These are phyloP conservation scores for Adansonia gregorii DNA, from an alignment of 441 rosid species.

Conservation along the genomic window DNA sequence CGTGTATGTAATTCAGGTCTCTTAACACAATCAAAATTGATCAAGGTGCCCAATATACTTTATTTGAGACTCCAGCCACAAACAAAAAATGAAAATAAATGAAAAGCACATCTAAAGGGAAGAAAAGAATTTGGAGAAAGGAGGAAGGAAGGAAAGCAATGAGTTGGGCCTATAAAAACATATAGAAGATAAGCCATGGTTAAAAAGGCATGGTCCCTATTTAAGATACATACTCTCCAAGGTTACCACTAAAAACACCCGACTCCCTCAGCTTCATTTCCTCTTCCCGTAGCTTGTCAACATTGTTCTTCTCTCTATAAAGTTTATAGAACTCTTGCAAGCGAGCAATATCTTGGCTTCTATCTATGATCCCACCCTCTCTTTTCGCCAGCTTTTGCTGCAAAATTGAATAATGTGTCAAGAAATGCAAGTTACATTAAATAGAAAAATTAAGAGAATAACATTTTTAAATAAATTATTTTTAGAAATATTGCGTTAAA, in stretches of 20 bases:
- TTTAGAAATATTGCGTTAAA: background rate
- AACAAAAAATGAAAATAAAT: background rate
- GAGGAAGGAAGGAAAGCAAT: background rate
- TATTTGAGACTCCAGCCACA: background rate
- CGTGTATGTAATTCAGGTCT: slow-evolving; percentile 2
- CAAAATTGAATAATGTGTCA: slow-evolving; percentile 35
- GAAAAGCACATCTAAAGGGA: background rate
- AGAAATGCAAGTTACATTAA: slow-evolving; percentile 20
- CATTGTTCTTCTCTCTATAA: slow-evolving; percentile 79
- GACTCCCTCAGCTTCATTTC: slow-evolving; percentile 84
- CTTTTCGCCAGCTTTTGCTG: slow-evolving; percentile 97
- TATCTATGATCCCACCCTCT: slow-evolving; percentile 83
- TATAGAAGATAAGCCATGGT: background rate
- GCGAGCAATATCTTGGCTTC: slow-evolving; percentile 81
- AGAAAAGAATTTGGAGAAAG: background rate
- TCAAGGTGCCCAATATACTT: background rate
- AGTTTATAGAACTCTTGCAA: slow-evolving; percentile 83
- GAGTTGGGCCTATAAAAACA: background rate
- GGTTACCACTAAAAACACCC: slow-evolving; percentile 60
- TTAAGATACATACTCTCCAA: slow-evolving; percentile 75
- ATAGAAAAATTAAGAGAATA: background rate
- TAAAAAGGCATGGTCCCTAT: slow-evolving; percentile 9
- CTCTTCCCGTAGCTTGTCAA: slow-evolving; percentile 77
- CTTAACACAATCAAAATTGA: background rate
- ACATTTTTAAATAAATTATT: background rate